Percentiles rank a stretch among this genome's conserved stretches.
phyloP scores from a whole-genome alignment of 75 land plant genomes.

The Pseudotsuga menziesii region DNA sequence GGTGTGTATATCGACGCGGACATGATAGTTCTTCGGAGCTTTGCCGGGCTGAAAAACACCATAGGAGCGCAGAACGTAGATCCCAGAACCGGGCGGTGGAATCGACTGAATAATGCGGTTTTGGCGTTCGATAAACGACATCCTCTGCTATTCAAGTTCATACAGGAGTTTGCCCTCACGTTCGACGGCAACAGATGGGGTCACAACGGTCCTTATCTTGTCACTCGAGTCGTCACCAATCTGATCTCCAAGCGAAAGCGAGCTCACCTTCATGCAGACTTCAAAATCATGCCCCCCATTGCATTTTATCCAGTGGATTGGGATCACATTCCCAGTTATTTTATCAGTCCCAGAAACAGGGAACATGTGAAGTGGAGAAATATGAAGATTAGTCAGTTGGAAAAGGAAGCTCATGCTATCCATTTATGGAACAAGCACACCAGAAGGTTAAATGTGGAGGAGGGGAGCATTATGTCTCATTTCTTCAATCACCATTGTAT shows the following conservation, averaged over 20 bases:
- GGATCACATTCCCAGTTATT: conserved; percentile 14
- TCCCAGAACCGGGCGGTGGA: conserved; percentile 16
- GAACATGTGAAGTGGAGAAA: conserved; percentile 5
- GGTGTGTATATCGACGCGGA: conserved; percentile 23
- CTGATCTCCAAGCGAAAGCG: not conserved
- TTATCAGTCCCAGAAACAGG: not conserved
- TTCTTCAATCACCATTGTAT: conserved; percentile 24
- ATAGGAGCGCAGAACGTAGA: conserved; percentile 25
- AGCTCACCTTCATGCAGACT: too few relatives aligned
- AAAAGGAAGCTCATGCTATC: conserved; percentile 11
- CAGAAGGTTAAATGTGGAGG: conserved; percentile 9
- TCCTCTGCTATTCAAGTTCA: conserved; percentile 16
- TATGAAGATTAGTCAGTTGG: conserved; percentile 10
- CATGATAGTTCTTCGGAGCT: conserved; percentile 14
- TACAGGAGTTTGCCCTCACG: conserved; percentile 25
- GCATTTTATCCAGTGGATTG: conserved; percentile 36
- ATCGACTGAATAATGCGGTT: conserved; percentile 34
- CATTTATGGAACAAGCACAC: conserved; percentile 33
- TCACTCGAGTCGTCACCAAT: conserved; percentile 53
- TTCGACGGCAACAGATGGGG: conserved; percentile 81
- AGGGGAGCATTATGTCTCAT: conserved; percentile 26
- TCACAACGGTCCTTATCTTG: conserved; percentile 80
- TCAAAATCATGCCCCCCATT: conserved; percentile 12
- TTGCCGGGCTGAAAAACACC: conserved; percentile 9
- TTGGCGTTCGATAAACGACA: conserved; percentile 22